Percentiles rank a stretch among this genome's conserved stretches.
Conservation (phyloP, 2,329 filamentous ascomycete genomes). For the Xylaria sp. region DNA sequence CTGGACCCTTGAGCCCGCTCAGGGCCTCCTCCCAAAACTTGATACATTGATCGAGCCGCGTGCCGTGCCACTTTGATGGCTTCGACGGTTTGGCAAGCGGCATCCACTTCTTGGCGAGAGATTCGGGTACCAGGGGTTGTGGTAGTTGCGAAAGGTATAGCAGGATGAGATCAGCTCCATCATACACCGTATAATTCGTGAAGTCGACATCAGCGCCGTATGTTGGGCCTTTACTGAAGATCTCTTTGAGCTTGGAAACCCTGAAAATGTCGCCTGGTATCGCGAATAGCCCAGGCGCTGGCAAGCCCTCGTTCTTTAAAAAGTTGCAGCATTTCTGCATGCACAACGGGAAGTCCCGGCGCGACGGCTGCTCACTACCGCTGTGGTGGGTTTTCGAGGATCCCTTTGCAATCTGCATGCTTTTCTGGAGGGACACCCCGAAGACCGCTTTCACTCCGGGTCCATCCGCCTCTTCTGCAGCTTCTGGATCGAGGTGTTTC, state of each 20-base stretch:
- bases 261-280: conserved; percentile 32
- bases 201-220: conserved; percentile 39
- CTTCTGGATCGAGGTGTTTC: conserved; percentile 31
- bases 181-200: conserved; percentile 35
- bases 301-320: conserved; percentile 34
- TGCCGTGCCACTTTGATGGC: conserved; percentile 31
- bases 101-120: conserved; percentile 38
- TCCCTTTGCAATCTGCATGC: conserved; percentile 37
- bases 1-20: conserved; percentile 35
- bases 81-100: conserved; percentile 38
- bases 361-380: conserved; percentile 32
- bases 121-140: conserved; percentile 36
- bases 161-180: conserved; percentile 39
- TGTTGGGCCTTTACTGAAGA: conserved; percentile 34
- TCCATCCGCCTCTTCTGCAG: conserved; percentile 15
- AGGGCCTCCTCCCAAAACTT: conserved; percentile 45
- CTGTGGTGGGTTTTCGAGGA: conserved; percentile 37
- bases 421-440: conserved; percentile 37
- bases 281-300: conserved; percentile 37
- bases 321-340: conserved; percentile 38
- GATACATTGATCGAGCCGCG: conserved; percentile 38
- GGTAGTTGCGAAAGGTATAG: conserved; percentile 38
- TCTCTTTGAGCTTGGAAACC: conserved; percentile 34
- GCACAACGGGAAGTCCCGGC: conserved; percentile 39
- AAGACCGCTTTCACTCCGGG: conserved; percentile 34